Conservation (phyloP, 202 grass and related monocot species). For the Brachypodium distachyon region DNA sequence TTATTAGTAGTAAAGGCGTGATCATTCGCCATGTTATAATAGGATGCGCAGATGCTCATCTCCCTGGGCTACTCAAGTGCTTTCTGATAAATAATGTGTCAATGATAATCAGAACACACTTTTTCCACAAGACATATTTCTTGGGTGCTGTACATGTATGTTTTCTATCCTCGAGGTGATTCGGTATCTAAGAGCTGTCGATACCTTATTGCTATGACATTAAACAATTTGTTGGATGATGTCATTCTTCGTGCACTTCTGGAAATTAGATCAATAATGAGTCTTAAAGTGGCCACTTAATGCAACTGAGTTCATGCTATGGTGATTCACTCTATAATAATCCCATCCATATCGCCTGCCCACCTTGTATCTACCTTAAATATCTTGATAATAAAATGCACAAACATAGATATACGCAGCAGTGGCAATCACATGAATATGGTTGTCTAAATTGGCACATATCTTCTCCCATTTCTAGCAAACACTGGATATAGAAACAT, state of each 20-base stretch:
- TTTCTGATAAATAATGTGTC: slow-evolving; percentile 10
- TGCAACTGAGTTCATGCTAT: slow-evolving; percentile 7
- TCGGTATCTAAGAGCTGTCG: neutral
- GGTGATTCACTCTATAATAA: slow-evolving; percentile 27
- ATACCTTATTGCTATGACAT: slow-evolving; percentile 10
- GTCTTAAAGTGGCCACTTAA: slow-evolving; percentile 31
- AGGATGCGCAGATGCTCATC: slow-evolving; percentile 12
- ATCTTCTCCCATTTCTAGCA: slow-evolving; percentile 6
- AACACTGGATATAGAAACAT: neutral
- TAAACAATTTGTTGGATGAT: slow-evolving; percentile 22
- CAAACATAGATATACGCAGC: slow-evolving; percentile 27
- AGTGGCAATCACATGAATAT: slow-evolving; percentile 25
- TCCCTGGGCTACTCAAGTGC: slow-evolving; percentile 21
- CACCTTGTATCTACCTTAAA: slow-evolving; percentile 23
- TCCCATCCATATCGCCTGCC: slow-evolving; percentile 6
- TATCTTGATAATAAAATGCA: neutral
- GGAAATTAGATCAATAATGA: slow-evolving; percentile 6
- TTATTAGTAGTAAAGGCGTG: slow-evolving; percentile 6
- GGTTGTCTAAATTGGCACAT: neutral
- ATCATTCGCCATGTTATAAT: slow-evolving; percentile 4
- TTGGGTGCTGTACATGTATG: slow-evolving; percentile 11
- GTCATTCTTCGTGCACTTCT: neutral
- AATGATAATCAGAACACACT: neutral
- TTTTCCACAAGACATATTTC: neutral
- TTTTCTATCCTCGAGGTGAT: slow-evolving; percentile 16